These are phyloP conservation scores for Cynara cardunculus DNA, from an alignment of 129 eudicot species.

Conservation along the genomic window DNA sequence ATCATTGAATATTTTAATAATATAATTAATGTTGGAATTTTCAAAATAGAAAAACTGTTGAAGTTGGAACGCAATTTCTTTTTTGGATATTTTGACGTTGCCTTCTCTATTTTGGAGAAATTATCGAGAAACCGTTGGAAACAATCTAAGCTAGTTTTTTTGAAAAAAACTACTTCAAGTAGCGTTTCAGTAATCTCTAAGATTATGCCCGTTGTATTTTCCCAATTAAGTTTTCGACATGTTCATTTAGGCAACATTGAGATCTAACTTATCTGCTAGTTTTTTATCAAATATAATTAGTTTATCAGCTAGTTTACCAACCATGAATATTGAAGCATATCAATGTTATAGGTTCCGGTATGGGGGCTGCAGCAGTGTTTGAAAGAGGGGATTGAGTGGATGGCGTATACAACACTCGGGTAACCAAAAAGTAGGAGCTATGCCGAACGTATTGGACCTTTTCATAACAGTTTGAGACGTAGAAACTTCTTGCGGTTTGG, in stretches of 20 bases:
- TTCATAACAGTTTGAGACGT: not conserved
- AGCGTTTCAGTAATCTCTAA: not conserved
- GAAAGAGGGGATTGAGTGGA: conserved; percentile 53
- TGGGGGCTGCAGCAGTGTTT: conserved; percentile 84
- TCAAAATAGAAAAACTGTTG: not conserved
- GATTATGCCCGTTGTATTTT: not conserved
- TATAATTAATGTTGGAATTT: not conserved
- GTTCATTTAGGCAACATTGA: not conserved
- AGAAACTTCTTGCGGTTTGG: not conserved
- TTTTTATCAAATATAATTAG: too few relatives aligned
- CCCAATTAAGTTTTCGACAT: not conserved
- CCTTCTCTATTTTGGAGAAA: not conserved
- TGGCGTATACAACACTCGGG: conserved; percentile 7
- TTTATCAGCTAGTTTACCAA: not conserved
- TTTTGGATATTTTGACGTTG: too few relatives aligned
- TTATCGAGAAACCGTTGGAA: not conserved
- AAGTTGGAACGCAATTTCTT: too few relatives aligned
- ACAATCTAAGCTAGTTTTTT: not conserved
- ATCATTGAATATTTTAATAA: too few relatives aligned
- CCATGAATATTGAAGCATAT: not conserved
- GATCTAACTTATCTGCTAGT: not conserved
- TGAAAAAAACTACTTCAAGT: not conserved
- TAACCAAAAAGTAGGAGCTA: not conserved
- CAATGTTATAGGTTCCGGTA: conserved; percentile 53
- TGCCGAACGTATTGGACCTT: not conserved